Percentiles rank a stretch among this genome's conserved stretches.
These are phyloP conservation scores for Fusarium verrucosum DNA, from an alignment of 2,329 filamentous ascomycete genomes.

Conservation along the genomic window DNA sequence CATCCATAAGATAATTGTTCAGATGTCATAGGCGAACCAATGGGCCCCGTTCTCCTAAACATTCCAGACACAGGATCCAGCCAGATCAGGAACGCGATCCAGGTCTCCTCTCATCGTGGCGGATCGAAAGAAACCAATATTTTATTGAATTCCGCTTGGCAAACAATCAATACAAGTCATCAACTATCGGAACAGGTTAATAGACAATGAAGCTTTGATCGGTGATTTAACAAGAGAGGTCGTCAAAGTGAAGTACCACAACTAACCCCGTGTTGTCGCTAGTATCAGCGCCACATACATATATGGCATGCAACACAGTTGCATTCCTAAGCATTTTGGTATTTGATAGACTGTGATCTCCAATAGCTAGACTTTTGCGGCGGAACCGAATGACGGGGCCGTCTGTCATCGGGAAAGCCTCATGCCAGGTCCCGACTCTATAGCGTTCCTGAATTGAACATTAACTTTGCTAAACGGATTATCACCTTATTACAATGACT, in stretches of 20 bases:
- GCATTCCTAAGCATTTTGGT: conserved; percentile 3
- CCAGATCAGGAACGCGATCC: neutral
- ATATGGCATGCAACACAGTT: neutral
- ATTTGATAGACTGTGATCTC: neutral
- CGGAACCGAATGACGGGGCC: neutral
- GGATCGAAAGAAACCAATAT: neutral
- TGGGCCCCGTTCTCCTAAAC: neutral
- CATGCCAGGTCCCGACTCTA: conserved; percentile 14
- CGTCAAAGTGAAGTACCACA: neutral
- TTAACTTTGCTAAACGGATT: neutral
- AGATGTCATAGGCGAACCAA: neutral
- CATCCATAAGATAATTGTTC: neutral
- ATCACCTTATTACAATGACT: neutral
- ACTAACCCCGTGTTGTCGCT: neutral
- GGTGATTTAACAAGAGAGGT: neutral
- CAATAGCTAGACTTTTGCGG: conserved; percentile 12
- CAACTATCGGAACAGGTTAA: neutral
- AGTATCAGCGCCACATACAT: conserved; percentile 11
- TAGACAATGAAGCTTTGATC: neutral
- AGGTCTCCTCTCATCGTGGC: neutral
- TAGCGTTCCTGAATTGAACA: conserved; percentile 9
- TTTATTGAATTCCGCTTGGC: rapidly evolving
- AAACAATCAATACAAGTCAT: neutral
- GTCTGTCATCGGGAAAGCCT: neutral
- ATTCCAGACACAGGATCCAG: neutral